Evolutionary conservation across 2,329 filamentous ascomycete genomes (phyloP).

Genomic region (Fusarium sp.): DNA sequence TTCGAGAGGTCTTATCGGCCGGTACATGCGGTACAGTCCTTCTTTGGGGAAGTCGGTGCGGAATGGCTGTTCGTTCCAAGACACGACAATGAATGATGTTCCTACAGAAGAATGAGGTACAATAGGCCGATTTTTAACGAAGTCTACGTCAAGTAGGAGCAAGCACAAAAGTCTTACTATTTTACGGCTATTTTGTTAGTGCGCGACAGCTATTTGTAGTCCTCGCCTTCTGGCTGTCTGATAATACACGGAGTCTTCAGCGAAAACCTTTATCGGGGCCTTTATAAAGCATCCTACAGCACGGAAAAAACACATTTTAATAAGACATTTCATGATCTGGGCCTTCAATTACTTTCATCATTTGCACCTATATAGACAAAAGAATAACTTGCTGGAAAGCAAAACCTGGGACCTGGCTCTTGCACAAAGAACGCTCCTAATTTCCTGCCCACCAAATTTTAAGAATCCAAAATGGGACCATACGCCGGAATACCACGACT

Average conservation of each 20-base stretch:
- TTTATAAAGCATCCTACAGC: background rate
- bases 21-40: too few relatives aligned
- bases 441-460: background rate
- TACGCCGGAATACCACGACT: conserved; percentile 70
- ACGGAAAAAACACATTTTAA: too few relatives aligned
- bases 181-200: too few relatives aligned
- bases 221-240: background rate
- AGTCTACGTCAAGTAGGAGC: background rate
- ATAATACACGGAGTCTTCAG: too few relatives aligned
- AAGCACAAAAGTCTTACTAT: background rate
- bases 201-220: background rate
- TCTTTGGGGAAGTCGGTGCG: background rate
- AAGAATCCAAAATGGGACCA: conserved; percentile 73
- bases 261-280: too few relatives aligned
- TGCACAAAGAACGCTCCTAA: background rate
- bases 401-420: background rate
- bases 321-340: fast-evolving
- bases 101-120: background rate
- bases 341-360: background rate
- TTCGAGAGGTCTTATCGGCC: background rate
- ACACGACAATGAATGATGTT: too few relatives aligned
- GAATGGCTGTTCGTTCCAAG: background rate
- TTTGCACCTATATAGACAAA: background rate
- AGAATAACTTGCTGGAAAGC: background rate
- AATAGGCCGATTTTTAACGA: background rate